A percentile compares a stretch with the other conserved stretches of the same genome.
These are phyloP conservation scores for Stylonectria norvegica DNA, from an alignment of 2,329 filamentous ascomycete genomes.

Conservation along the genomic window DNA sequence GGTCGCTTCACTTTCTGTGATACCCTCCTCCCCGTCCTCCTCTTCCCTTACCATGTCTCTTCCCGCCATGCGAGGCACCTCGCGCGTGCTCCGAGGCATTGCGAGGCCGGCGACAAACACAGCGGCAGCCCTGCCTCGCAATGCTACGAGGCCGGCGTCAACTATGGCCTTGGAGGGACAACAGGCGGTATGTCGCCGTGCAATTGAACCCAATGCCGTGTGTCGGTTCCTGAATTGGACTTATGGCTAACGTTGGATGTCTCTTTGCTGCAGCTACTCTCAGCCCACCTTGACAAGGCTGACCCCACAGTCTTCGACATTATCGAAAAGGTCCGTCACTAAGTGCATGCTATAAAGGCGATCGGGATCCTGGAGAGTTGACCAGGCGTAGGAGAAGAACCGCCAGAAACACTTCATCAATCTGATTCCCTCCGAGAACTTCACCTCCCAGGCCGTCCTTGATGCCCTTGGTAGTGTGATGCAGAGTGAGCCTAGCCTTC, in stretches of 20 bases:
- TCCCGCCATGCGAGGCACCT: slow-evolving; percentile 45
- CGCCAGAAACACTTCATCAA: slow-evolving; percentile 99
- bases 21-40: slow-evolving; percentile 1
- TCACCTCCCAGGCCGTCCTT: slow-evolving; percentile 87
- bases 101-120: slow-evolving; percentile 28
- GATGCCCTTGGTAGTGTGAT: slow-evolving; percentile 91
- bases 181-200: slow-evolving; percentile 48
- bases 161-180: slow-evolving; percentile 53
- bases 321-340: slow-evolving; percentile 70
- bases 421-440: slow-evolving; percentile 92
- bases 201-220: slow-evolving; percentile 12
- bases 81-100: slow-evolving; percentile 45
- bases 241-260: slow-evolving; percentile 13
- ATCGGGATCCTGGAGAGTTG: not conserved
- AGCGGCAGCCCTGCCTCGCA: slow-evolving; percentile 38
- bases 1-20: slow-evolving; percentile 1
- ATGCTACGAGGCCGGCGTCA: not conserved
- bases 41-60: slow-evolving; percentile 42
- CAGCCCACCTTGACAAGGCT: slow-evolving; percentile 73
- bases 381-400: slow-evolving; percentile 70
- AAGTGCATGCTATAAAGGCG: not conserved
- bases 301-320: slow-evolving; percentile 87
- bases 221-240: slow-evolving; percentile 1
- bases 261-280: slow-evolving; percentile 64
- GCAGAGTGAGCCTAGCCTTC: slow-evolving; percentile 64